These are phyloP conservation scores for Neostapfia colusana DNA, from an alignment of 176 grass and related monocot species.

Conservation along the genomic window DNA sequence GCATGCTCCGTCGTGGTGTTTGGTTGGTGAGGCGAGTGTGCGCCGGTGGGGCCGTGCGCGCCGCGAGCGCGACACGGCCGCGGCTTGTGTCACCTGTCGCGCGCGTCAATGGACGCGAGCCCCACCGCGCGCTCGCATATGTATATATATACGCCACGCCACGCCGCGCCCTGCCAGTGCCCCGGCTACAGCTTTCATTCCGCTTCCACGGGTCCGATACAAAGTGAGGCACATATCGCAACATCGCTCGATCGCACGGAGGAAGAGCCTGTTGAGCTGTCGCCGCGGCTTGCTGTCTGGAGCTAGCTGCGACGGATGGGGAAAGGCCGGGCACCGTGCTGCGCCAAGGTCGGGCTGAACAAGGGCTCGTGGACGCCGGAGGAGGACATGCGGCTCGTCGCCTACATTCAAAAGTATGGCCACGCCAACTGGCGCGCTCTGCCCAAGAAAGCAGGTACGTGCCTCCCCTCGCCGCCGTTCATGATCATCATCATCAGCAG, in stretches of 20 bases:
- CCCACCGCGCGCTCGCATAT: not conserved
- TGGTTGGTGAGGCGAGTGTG: constrained; percentile 38
- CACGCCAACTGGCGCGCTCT: constrained; percentile 87
- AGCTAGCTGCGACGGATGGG: constrained; percentile 43
- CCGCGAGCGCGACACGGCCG: not conserved
- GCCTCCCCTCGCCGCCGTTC: not conserved
- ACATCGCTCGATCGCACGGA: not conserved
- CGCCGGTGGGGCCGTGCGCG: not conserved
- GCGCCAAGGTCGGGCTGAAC: constrained; percentile 88
- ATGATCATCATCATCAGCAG: no score
- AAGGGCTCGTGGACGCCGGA: constrained; percentile 82
- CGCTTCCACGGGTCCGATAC: not conserved
- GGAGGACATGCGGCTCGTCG: constrained; percentile 76
- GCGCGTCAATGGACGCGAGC: constrained; percentile 9
- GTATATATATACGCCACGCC: constrained; percentile 38
- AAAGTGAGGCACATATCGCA: not conserved
- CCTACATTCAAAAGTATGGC: constrained; percentile 72
- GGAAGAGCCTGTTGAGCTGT: not conserved
- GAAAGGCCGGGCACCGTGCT: constrained; percentile 79
- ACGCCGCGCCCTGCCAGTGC: not conserved
- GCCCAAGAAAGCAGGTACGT: constrained; percentile 78
- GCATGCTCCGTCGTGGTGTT: not conserved
- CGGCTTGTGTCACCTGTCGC: constrained; percentile 13
- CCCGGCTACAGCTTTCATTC: constrained; percentile 18
- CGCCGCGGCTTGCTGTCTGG: no score